Conservation (phyloP, 2,329 filamentous ascomycete genomes). For the Leptographium procerum region DNA sequence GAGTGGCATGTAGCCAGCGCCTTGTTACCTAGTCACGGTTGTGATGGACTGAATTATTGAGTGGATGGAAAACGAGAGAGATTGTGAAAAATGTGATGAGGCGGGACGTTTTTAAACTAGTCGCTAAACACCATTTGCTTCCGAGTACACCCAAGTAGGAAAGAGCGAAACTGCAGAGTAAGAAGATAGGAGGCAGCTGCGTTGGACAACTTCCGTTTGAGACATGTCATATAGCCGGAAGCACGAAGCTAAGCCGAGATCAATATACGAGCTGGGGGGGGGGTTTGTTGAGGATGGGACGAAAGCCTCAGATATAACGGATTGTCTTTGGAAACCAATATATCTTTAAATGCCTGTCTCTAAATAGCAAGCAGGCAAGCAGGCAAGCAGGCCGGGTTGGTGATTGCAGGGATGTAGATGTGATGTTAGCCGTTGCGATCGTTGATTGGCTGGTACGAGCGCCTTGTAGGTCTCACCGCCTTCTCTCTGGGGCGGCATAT, state of each 20-base stretch:
- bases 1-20: not conserved
- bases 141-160: not conserved
- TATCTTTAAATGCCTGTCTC: too few species aligned
- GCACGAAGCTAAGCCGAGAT: not conserved
- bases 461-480: conserved; percentile 9
- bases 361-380: not conserved
- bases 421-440: not conserved
- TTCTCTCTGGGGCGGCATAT: not conserved
- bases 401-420: not conserved
- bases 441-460: conserved; percentile 1
- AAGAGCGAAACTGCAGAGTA: not conserved
- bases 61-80: not conserved
- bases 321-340: not conserved
- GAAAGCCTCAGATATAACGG: too few species aligned
- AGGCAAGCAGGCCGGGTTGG: not conserved
- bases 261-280: not conserved
- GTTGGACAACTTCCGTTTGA: not conserved
- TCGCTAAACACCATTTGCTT: not conserved
- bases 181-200: not conserved
- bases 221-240: not conserved
- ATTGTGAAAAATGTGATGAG: not conserved
- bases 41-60: not conserved
- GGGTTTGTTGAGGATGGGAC: not conserved
- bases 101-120: not conserved
- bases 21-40: not conserved